Evolutionary conservation across 495 filamentous ascomycete genomes (phyloP).

Genomic region (Daldinia loculata): DNA sequence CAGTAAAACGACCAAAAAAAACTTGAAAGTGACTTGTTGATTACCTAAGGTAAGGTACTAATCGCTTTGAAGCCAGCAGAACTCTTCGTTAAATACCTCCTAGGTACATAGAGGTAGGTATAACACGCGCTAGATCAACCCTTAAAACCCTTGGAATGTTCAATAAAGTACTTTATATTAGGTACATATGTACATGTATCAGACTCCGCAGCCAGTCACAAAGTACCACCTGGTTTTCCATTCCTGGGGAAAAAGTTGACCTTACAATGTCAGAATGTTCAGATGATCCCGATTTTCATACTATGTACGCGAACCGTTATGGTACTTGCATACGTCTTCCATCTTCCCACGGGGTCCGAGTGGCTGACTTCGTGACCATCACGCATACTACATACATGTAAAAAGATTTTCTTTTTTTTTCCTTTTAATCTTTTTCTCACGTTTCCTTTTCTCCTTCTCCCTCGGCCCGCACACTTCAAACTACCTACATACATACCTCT

Average conservation of each 20-base stretch:
- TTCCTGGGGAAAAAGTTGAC: neutral
- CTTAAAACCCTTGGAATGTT: neutral
- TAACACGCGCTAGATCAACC: neutral
- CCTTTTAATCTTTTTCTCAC: neutral
- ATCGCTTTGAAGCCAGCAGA: too few species aligned
- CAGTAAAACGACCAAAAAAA: neutral
- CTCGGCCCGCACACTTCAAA: neutral
- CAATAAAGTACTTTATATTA: too few species aligned
- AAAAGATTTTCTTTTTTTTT: too few species aligned
- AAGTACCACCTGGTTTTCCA: constrained; percentile 16
- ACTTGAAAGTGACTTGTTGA: neutral
- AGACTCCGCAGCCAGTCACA: neutral
- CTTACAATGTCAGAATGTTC: constrained; percentile 12
- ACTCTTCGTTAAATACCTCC: neutral
- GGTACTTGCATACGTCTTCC: neutral
- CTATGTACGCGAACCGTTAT: neutral
- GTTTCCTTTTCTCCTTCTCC: neutral
- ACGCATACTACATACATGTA: constrained; percentile 5
- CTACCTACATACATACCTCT: neutral
- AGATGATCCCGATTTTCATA: constrained; percentile 29
- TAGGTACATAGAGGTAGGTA: neutral
- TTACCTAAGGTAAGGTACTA: neutral
- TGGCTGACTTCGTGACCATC: constrained; percentile 25
- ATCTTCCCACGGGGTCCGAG: constrained; percentile 1
- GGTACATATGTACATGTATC: too few species aligned